Base-by-base conservation (phyloP, 2,329 filamentous ascomycete species). In the Penicillium sp. region DNA sequence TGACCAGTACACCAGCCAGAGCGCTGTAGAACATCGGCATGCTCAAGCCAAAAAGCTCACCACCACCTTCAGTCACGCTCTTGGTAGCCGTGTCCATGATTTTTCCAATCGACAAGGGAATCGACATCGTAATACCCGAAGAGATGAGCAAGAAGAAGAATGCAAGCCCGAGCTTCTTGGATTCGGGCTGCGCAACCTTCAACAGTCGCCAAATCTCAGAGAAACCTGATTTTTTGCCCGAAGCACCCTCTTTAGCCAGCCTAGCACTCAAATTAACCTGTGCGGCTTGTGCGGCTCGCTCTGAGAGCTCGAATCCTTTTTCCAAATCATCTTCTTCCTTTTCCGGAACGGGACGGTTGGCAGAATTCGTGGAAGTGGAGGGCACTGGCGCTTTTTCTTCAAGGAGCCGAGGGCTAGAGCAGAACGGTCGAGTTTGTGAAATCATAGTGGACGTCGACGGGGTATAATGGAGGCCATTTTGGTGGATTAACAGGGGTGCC, bases 101-200 rank as follows among this genome's bases (percentile, higher is more conserved):
- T 71, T 93, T 93, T 55, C 95, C 95, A 63, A 99, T 96, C 0
- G 93, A 96, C 72, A 97, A 96, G 1, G 95, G 95, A 58, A 99
- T 90, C 2, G 91, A 93, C 90, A 99, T 96, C 56, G 93, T 96
- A 65, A 99, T 92, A 51, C 87, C 84, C 4, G 93, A 98, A 16
- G 93, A 97, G 60, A 97, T 82, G 57, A 99, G 82, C 50, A 99
- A 82, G 70, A 96, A 90, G 54, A 89, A 73, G 72, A 98, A 93
- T 3, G 96, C 96, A 62, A 90, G 75, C 7, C 81, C 82, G 16
- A 99, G 85, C 75, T 90, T 89, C 70, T 82, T 88, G 29, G 90
- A 78, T 77, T 99, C 95, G 3, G 93, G 93, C 54, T 85, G 83
- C 13, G 95, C 95, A 70, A 99, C 95, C 75, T 88, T 91, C 73